These are phyloP conservation scores for Rhizopus sp. DNA, from an alignment of 371 early-diverging fungal species.

Conservation along the genomic window DNA sequence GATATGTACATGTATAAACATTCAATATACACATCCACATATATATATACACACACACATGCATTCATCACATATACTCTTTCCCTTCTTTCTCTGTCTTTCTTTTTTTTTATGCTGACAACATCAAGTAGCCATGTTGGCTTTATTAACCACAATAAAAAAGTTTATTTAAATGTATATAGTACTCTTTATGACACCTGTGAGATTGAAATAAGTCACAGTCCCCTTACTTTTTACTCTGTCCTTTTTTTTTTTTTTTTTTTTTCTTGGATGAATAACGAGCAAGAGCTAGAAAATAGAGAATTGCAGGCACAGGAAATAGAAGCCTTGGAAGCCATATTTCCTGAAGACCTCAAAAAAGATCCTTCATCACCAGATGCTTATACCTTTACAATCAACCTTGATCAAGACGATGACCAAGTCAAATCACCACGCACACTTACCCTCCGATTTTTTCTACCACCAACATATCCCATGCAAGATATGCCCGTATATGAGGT, in stretches of 20 bases:
- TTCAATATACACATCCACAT: neutral
- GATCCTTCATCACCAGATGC: conserved; percentile 15
- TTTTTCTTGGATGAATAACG: conserved; percentile 11
- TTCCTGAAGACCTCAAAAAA: conserved; percentile 29
- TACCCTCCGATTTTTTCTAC: conserved; percentile 59
- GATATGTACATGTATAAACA: neutral
- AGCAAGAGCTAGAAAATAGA: conserved; percentile 27
- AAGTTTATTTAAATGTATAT: too few relatives aligned
- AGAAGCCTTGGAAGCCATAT: conserved; percentile 45
- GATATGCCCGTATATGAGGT: conserved; percentile 73
- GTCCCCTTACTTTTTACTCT: neutral
- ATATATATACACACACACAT: neutral
- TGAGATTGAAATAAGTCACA: neutral
- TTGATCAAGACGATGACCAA: conserved; percentile 32
- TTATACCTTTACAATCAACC: conserved; percentile 35
- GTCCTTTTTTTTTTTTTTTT: conserved; percentile 5
- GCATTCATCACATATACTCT: neutral
- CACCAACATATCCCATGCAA: conserved; percentile 67
- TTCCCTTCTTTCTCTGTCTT: neutral
- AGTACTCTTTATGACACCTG: conserved; percentile 1
- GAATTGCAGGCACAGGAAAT: conserved; percentile 43
- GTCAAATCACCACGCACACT: conserved; percentile 39
- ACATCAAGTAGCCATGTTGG: too few relatives aligned
- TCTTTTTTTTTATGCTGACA: neutral
- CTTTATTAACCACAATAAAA: too few relatives aligned